A percentile compares a stretch with the other conserved stretches of the same genome.
Conservation (phyloP, 2,329 filamentous ascomycete genomes). For the Trichoderma guizhouense region DNA sequence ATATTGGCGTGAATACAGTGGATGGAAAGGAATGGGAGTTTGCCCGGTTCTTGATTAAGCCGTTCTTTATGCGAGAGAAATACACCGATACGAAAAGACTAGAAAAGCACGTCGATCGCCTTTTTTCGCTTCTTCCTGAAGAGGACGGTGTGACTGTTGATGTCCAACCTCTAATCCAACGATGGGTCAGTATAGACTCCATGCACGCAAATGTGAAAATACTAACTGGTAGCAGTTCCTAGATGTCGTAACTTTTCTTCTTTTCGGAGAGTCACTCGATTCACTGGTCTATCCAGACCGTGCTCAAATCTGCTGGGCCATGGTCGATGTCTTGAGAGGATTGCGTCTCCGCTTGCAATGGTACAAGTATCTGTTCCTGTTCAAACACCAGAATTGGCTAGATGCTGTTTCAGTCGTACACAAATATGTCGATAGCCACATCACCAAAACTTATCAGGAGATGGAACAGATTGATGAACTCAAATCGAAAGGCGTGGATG, state of each 20-base stretch:
- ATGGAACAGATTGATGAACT: not conserved
- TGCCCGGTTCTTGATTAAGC: not conserved
- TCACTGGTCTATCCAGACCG: not conserved
- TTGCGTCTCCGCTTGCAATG: not conserved
- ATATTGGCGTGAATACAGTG: not conserved
- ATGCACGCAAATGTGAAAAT: not conserved
- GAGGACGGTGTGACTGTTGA: not conserved
- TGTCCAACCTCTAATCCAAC: not conserved
- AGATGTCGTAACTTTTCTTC: not conserved
- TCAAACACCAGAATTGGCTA: not conserved
- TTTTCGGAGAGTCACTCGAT: not conserved
- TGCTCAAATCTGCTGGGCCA: not conserved
- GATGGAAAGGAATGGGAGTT: not conserved
- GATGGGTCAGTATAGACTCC: not conserved
- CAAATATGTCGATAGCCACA: not conserved
- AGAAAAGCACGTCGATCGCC: not conserved
- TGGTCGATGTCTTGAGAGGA: not conserved
- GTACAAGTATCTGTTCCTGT: not conserved
- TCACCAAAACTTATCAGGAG: not conserved
- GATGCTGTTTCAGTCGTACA: not conserved
- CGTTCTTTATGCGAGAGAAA: not conserved
- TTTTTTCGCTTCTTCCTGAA: not conserved
- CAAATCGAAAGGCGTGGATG: not conserved
- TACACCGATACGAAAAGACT: not conserved
- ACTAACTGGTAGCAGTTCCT: not conserved